Evolutionary conservation across 306 rosid genomes (phyloP).

Genomic region (Abrus precatorius): DNA sequence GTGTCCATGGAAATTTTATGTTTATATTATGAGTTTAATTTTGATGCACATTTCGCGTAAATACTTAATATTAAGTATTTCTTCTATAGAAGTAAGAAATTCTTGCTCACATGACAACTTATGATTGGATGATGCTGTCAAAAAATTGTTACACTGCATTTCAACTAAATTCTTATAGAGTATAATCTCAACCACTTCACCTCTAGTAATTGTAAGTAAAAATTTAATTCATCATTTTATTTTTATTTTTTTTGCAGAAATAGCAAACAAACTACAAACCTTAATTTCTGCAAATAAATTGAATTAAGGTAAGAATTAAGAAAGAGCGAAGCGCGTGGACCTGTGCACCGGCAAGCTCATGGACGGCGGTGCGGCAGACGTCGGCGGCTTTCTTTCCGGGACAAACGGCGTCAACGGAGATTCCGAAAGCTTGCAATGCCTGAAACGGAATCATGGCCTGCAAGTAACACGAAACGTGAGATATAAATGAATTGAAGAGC

Average conservation of each 20-base stretch:
- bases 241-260: too few species aligned
- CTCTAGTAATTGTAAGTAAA: neutral
- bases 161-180: too few species aligned
- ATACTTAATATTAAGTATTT: too few species aligned
- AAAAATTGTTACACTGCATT: too few species aligned
- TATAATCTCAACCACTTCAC: too few species aligned
- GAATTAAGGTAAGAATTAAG: neutral
- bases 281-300: neutral
- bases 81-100: too few species aligned
- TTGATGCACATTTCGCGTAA: too few species aligned
- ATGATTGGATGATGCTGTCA: too few species aligned
- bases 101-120: too few species aligned
- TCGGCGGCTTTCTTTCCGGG: conserved; percentile 88
- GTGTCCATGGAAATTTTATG: neutral
- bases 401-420: conserved; percentile 82
- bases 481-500: conserved; percentile 10
- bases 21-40: neutral
- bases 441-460: conserved; percentile 92
- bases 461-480: conserved; percentile 38
- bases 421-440: conserved; percentile 79
- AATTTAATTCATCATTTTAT: neutral
- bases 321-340: conserved; percentile 42
- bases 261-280: neutral
- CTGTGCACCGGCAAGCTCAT: conserved; percentile 61
- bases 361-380: conserved; percentile 77